These are phyloP conservation scores for Abrus precatorius DNA, from an alignment of 306 rosid species.

Conservation along the genomic window DNA sequence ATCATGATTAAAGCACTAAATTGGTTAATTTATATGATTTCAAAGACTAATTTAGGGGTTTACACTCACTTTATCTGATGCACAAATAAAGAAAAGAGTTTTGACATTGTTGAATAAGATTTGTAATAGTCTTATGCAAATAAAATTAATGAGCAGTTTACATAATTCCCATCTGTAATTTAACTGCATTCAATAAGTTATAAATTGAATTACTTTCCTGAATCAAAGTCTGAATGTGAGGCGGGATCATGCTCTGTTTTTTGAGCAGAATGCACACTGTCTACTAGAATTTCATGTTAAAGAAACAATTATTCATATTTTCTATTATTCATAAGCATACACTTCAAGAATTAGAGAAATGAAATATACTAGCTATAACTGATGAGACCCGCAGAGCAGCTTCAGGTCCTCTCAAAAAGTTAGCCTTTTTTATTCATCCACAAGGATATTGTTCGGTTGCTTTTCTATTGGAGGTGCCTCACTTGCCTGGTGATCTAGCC, in stretches of 20 bases:
- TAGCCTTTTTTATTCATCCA: constrained; percentile 57
- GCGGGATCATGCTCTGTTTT: constrained; percentile 66
- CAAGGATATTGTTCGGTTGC: constrained; percentile 45
- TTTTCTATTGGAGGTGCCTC: constrained; percentile 56
- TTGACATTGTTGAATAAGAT: constrained; percentile 9
- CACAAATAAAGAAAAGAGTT: neutral
- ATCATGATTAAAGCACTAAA: no score
- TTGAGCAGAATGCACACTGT: constrained; percentile 51
- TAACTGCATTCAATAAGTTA: constrained; percentile 4
- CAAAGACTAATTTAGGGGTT: no score
- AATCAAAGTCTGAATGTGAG: constrained; percentile 57
- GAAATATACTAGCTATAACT: constrained; percentile 64
- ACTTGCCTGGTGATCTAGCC: no score
- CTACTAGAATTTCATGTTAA: constrained; percentile 52
- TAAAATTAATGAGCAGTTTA: no score
- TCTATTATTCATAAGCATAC: constrained; percentile 16
- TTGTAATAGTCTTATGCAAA: constrained; percentile 37
- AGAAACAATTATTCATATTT: constrained; percentile 32
- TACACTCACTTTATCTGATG: neutral
- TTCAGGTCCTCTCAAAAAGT: constrained; percentile 49
- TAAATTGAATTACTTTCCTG: constrained; percentile 59
- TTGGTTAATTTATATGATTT: no score
- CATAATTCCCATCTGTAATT: no score
- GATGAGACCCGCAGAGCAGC: constrained; percentile 58
- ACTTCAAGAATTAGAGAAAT: constrained; percentile 32